Evolutionary conservation across 768 basidiomycete genomes (phyloP).

Genomic region (Lentinula lateritia): DNA sequence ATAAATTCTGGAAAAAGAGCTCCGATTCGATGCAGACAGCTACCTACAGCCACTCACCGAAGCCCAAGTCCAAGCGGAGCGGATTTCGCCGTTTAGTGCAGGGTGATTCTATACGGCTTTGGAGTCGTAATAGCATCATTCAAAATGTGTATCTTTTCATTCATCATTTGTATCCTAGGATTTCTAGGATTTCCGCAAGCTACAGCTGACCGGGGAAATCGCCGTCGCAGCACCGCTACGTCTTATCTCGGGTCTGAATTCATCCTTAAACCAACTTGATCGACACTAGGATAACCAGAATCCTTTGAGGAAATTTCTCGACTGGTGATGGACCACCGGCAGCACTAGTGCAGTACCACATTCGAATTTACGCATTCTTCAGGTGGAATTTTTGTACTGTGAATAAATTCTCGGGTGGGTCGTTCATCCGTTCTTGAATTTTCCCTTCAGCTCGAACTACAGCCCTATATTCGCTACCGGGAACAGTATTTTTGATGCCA

Average conservation of each 20-base stretch:
- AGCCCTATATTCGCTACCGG: neutral
- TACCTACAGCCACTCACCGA: too few relatives aligned
- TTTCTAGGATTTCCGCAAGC: conserved; percentile 14
- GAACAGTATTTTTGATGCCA: conserved; percentile 4
- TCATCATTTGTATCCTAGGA: too few relatives aligned
- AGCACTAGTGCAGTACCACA: neutral
- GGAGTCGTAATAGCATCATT: too few relatives aligned
- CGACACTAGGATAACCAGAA: conserved; percentile 12
- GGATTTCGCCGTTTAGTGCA: too few relatives aligned
- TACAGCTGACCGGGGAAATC: conserved; percentile 15
- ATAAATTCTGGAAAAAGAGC: conserved; percentile 38
- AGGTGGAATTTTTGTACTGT: neutral
- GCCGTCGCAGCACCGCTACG: conserved; percentile 18
- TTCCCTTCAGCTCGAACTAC: too few relatives aligned
- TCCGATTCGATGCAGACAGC: too few relatives aligned
- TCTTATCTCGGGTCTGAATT: conserved; percentile 18
- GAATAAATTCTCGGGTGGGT: too few relatives aligned
- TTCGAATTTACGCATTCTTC: neutral
- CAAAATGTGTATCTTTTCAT: too few relatives aligned
- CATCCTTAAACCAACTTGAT: conserved; percentile 14
- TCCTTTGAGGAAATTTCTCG: conserved; percentile 3
- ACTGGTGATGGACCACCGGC: neutral
- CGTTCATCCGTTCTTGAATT: too few relatives aligned
- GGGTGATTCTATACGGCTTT: too few relatives aligned
- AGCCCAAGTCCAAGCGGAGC: too few relatives aligned